Base-by-base conservation (phyloP, 1,139 yeast genomes). In the Yamadazyma aaseri region DNA sequence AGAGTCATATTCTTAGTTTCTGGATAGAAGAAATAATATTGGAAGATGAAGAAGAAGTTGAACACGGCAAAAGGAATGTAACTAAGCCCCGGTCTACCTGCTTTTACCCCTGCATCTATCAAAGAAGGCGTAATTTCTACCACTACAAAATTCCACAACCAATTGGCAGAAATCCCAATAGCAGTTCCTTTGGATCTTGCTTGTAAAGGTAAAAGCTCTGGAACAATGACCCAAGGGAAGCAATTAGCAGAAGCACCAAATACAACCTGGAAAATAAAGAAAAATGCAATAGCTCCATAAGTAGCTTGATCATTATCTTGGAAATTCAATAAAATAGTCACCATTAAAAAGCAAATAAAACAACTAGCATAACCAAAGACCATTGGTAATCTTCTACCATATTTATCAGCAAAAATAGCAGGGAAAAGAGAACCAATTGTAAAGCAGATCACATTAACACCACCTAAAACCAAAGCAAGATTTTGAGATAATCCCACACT, bases 371-470 rank as follows among this genome's bases (percentile, higher is more conserved):
- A 71, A 48, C 66, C 69, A 39, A 60, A 60, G 45, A 84, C 56
- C 47, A 85, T 63, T 49, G 84, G 76, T 34, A 62, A 59, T 65
- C 95, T 76, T 63, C 92, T 76, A 44, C 94, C 94, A 42, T 79
- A 68, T 47, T 62, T 70, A 53, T 82, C 89, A 43, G 83, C 82
- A 39, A 75, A 66, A 42, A 84, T 60, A 31, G 84, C 80, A 34
- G 75, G 65, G 49, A 82, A 74, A 5, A 94, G 81, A 18, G 90
- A 81, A 28, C 70, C 78, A 56, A 84, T 79, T 61, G 45, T 39
- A 32, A 39, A 42, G 15, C 38, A 39, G 21, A 42, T 26, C 6
- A 32, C 36, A 6, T 85, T 84, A 39, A 85, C 86, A 38, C 80
- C 70, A 64, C 92, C 92, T 30, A 85, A 65, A 42, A 85, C 73